Percentiles rank a stretch among this genome's conserved stretches.
phyloP scores from a whole-genome alignment of 331 rosid genomes.

The Malus hybrid region DNA sequence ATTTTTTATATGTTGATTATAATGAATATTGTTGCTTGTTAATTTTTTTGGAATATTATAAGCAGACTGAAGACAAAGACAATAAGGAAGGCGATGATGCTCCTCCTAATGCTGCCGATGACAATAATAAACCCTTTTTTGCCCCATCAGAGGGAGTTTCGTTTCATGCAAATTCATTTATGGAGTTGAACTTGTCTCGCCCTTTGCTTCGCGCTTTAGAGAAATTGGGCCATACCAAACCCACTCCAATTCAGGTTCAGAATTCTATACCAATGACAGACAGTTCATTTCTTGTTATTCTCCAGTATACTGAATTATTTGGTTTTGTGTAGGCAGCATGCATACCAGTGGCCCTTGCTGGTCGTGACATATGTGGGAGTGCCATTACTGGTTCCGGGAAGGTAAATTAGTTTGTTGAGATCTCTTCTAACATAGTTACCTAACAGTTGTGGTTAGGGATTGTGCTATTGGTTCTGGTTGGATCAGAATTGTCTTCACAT shows the following conservation, averaged over 20 bases:
- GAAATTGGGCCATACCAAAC: constrained; percentile 74
- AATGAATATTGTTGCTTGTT: background rate
- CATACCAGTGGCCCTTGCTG: constrained; percentile 66
- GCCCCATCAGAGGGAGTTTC: constrained; percentile 75
- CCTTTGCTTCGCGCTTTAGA: constrained; percentile 96
- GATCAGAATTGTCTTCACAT: background rate
- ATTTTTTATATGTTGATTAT: too few relatives aligned
- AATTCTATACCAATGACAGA: background rate
- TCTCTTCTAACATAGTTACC: too few relatives aligned
- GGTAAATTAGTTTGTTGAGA: constrained; percentile 29
- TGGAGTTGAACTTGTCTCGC: constrained; percentile 87
- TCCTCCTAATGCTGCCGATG: constrained; percentile 26
- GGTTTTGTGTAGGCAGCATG: constrained; percentile 64
- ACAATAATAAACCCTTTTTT: constrained; percentile 44
- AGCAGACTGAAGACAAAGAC: constrained; percentile 5
- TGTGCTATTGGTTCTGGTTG: background rate
- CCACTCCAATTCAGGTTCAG: constrained; percentile 95
- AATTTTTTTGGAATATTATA: constrained; percentile 55
- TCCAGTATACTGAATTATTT: background rate
- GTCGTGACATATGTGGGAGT: constrained; percentile 98
- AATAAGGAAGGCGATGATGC: constrained; percentile 39
- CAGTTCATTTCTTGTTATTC: background rate
- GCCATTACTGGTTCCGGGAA: constrained; percentile 98
- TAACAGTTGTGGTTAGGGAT: background rate
- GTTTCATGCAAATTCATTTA: constrained; percentile 82